Conservation (phyloP, 2,329 filamentous ascomycete species). For the Capronia coronata region DNA sequence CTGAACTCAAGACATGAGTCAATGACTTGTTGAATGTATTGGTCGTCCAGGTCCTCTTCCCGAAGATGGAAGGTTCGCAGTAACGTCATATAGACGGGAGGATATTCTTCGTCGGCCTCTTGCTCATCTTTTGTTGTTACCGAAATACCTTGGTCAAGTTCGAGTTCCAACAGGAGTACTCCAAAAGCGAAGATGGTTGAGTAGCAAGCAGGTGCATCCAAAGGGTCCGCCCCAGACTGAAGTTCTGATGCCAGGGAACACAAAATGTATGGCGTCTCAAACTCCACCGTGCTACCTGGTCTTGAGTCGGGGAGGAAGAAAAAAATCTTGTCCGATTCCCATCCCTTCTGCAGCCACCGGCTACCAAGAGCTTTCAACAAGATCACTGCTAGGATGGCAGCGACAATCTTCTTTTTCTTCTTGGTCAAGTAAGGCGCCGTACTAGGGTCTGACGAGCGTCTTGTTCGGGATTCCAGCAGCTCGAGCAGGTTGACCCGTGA, state of each 20-base stretch:
- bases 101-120: background rate
- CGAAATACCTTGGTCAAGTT: background rate
- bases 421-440: background rate
- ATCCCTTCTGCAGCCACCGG: background rate
- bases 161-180: conserved; percentile 1
- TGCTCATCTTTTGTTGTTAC: background rate
- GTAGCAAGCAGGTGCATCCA: background rate
- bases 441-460: background rate
- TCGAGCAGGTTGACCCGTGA: background rate
- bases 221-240: background rate
- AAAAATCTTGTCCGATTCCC: background rate
- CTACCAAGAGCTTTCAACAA: background rate
- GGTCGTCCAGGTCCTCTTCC: conserved; percentile 3
- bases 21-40: conserved; percentile 1
- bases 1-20: conserved; percentile 3
- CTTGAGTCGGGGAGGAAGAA: background rate
- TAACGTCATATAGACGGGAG: background rate
- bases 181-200: conserved; percentile 3
- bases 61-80: background rate
- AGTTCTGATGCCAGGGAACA: background rate
- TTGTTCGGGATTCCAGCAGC: background rate
- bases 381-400: background rate
- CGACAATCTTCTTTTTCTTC: conserved; percentile 1
- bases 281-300: background rate
- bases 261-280: conserved; percentile 1